Evolutionary conservation across 2,329 filamentous ascomycete genomes (phyloP), one percentile per base, ranked within the genome.

Genomic region (Kalmusia sp.): DNA sequence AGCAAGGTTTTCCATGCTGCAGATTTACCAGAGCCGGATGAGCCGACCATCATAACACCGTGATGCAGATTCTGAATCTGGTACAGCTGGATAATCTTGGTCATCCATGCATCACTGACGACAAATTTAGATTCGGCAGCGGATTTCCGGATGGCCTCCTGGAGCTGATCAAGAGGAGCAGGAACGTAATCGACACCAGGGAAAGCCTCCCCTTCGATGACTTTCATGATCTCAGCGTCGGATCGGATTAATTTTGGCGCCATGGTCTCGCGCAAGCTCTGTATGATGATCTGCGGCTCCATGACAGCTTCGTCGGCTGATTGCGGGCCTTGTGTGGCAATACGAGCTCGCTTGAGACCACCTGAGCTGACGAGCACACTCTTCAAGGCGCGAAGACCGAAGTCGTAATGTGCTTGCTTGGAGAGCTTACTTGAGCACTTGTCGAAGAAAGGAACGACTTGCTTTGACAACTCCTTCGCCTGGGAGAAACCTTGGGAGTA

Each of bases 21-120:
- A 34, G 95, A 97, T 78, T 99, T 99, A 71, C 96, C 96, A 39
- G 93, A 90, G n/a, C 96, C 95, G 25, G 96, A 97, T 69, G 91
- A 92, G 58, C 95, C 95, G 8, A 99, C 95, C 95, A 99, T 98
- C 96, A 99, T 99, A 24, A 99, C 95, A 88, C 95, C 95, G 65
- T 99, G 95, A 69, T 99, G 95, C 53, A 99, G 92, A 61, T 88
- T 90, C 75, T 98, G 95, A 58, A 99, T 99, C 74, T 99, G 95
- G 73, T 96, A 98, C 2, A 99, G 84, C 74, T 99, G 95, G 7
- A 99, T 82, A 28, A 96, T 88, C 79, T 99, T 99, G 52, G 91
- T 95, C 86, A 98, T 92, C 96, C 96, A 99, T 40, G 88, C 87
- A 50, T 98, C 93, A 53, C 88, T 97, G 63, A 96, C 90, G 7